Conservation (phyloP, 140 eudicot genomes). For the Bidens hawaiensis region DNA sequence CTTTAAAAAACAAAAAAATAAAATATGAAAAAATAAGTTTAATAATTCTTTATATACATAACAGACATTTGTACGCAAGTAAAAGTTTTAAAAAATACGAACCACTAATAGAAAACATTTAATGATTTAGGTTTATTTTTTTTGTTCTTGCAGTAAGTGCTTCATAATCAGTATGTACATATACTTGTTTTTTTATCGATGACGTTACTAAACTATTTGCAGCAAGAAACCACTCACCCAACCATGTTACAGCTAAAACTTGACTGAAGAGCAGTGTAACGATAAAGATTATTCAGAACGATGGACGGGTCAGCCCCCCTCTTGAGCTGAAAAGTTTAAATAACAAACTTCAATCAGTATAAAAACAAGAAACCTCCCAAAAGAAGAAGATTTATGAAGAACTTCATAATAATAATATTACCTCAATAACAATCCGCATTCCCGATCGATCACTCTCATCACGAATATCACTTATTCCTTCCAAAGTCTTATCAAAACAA, state of each 20-base stretch:
- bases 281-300: constrained; percentile 77
- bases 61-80: too few species aligned
- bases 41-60: too few species aligned
- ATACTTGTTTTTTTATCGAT: neutral
- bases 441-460: constrained; percentile 99
- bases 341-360: neutral
- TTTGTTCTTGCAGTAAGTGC: too few species aligned
- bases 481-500: constrained; percentile 51
- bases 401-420: constrained; percentile 24
- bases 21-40: too few species aligned
- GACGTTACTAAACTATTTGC: neutral
- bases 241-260: constrained; percentile 99
- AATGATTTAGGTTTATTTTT: too few species aligned
- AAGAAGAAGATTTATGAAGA: constrained; percentile 11
- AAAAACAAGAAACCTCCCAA: constrained; percentile 9
- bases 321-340: constrained; percentile 58
- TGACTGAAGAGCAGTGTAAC: constrained; percentile 87
- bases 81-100: too few species aligned
- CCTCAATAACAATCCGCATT: constrained; percentile 99
- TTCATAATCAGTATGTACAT: too few species aligned
- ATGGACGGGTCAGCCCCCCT: constrained; percentile 92
- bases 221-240: constrained; percentile 74
- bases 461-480: constrained; percentile 96
- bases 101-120: too few species aligned
- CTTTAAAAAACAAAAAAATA: too few species aligned